Percentiles rank a stretch among this genome's conserved stretches.
phyloP scores from a whole-genome alignment of 2,329 filamentous ascomycete genomes.

The Sarocladiaceae sp. region DNA sequence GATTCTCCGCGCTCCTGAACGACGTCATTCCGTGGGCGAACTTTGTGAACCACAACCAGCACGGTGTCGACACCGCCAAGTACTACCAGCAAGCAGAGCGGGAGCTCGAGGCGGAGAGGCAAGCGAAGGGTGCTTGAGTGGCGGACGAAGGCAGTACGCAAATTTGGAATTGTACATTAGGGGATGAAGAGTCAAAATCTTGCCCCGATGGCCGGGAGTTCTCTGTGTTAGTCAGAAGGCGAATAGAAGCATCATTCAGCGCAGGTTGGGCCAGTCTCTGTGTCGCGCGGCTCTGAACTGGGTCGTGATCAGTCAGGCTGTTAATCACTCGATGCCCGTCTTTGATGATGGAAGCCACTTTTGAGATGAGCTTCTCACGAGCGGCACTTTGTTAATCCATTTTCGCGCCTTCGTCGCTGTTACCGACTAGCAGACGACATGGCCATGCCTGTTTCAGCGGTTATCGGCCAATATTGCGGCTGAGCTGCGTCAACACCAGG shows the following conservation, averaged over 20 bases:
- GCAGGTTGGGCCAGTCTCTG: not conserved
- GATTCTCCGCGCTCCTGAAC: conserved; percentile 79
- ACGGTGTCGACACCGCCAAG: conserved; percentile 96
- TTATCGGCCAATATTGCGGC: conserved; percentile 1
- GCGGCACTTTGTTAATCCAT: too few relatives aligned
- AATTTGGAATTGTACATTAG: conserved; percentile 4
- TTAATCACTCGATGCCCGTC: too few relatives aligned
- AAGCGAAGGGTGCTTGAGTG: conserved; percentile 5
- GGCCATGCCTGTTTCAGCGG: conserved; percentile 2
- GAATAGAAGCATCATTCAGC: conserved; percentile 1
- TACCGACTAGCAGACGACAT: too few relatives aligned
- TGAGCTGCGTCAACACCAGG: too few relatives aligned
- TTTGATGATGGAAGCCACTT: not conserved
- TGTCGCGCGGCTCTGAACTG: too few relatives aligned
- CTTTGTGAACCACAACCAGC: conserved; percentile 92
- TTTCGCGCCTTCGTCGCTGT: too few relatives aligned
- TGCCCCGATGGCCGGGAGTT: conserved; percentile 4
- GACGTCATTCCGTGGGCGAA: conserved; percentile 95
- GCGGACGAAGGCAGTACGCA: not conserved
- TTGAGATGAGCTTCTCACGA: not conserved
- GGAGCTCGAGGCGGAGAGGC: conserved; percentile 74
- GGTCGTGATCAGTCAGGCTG: too few relatives aligned
- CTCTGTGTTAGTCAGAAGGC: conserved; percentile 3
- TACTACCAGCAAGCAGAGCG: conserved; percentile 95
- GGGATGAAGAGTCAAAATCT: not conserved